phyloP scores from a whole-genome alignment of 2,329 filamentous ascomycete genomes.

The Exserohilum rostratum region DNA sequence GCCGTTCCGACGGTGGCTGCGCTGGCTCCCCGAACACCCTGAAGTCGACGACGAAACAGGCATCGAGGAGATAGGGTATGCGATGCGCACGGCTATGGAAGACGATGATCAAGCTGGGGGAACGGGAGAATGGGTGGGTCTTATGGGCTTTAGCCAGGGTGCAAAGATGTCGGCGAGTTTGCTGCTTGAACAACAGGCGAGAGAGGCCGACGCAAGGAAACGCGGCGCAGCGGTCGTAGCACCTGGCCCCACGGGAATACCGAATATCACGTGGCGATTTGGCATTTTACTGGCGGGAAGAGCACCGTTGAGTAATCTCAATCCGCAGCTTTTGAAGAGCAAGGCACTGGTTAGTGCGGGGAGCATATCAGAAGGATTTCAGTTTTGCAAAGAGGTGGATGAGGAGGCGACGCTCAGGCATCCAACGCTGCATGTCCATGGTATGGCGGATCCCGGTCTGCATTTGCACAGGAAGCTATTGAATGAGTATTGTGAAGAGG shows the following conservation, averaged over 20 bases:
- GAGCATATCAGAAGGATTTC: slow-evolving; percentile 53
- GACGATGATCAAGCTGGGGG: slow-evolving; percentile 51
- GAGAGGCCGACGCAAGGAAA: slow-evolving; percentile 42
- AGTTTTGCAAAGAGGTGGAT: slow-evolving; percentile 47
- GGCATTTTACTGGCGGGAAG: slow-evolving; percentile 67
- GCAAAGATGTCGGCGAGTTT: slow-evolving; percentile 56
- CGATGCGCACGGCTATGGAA: slow-evolving; percentile 53
- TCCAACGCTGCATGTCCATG: slow-evolving; percentile 73
- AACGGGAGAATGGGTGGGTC: slow-evolving; percentile 55
- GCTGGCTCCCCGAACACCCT: slow-evolving; percentile 66
- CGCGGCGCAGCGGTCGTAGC: slow-evolving; percentile 23
- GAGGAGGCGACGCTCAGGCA: slow-evolving; percentile 57
- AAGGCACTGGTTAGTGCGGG: slow-evolving; percentile 50
- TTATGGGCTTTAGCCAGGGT: slow-evolving; percentile 59
- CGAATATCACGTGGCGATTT: slow-evolving; percentile 59
- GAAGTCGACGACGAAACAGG: slow-evolving; percentile 58
- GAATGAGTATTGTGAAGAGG: slow-evolving; percentile 64
- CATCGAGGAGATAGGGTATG: slow-evolving; percentile 55
- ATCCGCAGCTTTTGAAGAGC: slow-evolving; percentile 46
- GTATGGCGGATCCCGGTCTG: slow-evolving; percentile 65
- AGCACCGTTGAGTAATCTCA: slow-evolving; percentile 63
- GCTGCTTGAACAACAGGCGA: slow-evolving; percentile 64
- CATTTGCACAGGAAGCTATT: slow-evolving; percentile 63
- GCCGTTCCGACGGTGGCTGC: slow-evolving; percentile 69
- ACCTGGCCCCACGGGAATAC: slow-evolving; percentile 32